Percentiles rank a stretch among this genome's conserved stretches.
These are phyloP conservation scores for Pelargonium nanum DNA, from an alignment of 345 rosid species.

Conservation along the genomic window DNA sequence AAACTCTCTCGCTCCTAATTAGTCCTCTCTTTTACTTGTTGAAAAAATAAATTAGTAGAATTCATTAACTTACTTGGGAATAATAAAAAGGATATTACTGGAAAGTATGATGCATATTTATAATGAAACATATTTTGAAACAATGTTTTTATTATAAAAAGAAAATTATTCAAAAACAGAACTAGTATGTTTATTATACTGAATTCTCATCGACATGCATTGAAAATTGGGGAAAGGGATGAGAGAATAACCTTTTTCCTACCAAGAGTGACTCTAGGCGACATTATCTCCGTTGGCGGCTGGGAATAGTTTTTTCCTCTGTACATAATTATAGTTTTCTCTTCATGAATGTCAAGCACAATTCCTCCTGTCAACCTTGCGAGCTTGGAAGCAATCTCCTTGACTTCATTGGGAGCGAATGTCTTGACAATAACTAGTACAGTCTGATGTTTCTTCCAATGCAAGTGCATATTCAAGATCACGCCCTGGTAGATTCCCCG, in stretches of 20 bases:
- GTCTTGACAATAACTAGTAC: conserved; percentile 77
- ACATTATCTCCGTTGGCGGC: conserved; percentile 95
- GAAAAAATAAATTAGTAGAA: too few relatives aligned
- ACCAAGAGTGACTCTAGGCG: conserved; percentile 72
- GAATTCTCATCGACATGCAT: not conserved
- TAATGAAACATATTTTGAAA: too few relatives aligned
- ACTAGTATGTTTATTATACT: too few relatives aligned
- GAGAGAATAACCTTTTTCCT: conserved; percentile 55
- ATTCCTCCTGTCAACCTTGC: conserved; percentile 83
- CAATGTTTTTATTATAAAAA: too few relatives aligned
- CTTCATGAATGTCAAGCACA: conserved; percentile 77
- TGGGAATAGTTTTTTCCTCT: conserved; percentile 90
- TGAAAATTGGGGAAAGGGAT: conserved; percentile 3
- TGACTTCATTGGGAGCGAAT: conserved; percentile 74
- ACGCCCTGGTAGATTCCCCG: conserved; percentile 94
- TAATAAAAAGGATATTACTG: too few relatives aligned
- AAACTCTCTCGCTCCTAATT: too few relatives aligned
- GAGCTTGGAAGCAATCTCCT: conserved; percentile 73
- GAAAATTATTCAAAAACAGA: too few relatives aligned
- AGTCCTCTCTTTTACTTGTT: too few relatives aligned
- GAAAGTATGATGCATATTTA: too few relatives aligned
- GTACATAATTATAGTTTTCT: conserved; percentile 76
- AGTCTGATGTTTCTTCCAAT: conserved; percentile 98
- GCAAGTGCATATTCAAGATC: conserved; percentile 94
- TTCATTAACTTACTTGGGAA: too few relatives aligned